phyloP scores from a whole-genome alignment of 768 basidiomycete species.

The Leccinum rimulosum region DNA sequence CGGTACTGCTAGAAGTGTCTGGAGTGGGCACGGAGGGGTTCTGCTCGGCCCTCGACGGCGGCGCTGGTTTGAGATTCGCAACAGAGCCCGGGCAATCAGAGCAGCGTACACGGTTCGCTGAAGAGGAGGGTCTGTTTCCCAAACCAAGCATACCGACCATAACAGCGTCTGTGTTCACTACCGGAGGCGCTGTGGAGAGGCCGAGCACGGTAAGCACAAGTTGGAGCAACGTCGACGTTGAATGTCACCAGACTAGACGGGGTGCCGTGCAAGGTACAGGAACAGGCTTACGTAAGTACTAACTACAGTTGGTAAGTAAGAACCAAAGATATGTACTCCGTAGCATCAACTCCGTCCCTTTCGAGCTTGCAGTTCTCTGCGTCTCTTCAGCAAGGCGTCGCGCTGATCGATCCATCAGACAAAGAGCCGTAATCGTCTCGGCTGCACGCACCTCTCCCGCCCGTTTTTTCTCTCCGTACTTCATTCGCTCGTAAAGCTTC shows the following conservation, averaged over 20 bases:
- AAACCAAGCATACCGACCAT: constrained; percentile 42
- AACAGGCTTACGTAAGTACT: not conserved
- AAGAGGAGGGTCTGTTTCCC: constrained; percentile 34
- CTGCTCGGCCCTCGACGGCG: constrained; percentile 48
- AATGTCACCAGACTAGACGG: not conserved
- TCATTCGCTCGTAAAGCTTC: constrained; percentile 93
- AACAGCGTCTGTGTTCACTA: not conserved
- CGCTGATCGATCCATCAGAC: constrained; percentile 43
- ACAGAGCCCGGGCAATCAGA: constrained; percentile 27
- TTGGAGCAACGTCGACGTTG: not conserved
- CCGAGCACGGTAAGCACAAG: constrained; percentile 3
- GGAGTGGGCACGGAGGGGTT: constrained; percentile 44
- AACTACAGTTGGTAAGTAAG: not conserved
- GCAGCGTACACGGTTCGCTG: constrained; percentile 23
- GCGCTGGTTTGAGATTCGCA: constrained; percentile 29
- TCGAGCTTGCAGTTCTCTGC: constrained; percentile 49
- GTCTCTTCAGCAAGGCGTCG: constrained; percentile 57
- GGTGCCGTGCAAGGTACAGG: not conserved
- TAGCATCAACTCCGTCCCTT: not conserved
- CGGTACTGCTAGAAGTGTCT: constrained; percentile 37
- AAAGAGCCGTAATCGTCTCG: not conserved
- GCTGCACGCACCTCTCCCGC: constrained; percentile 65
- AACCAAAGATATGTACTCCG: not conserved
- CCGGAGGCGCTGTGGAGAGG: constrained; percentile 1
- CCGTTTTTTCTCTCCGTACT: constrained; percentile 77